Base-by-base conservation (phyloP, 2,329 filamentous ascomycete genomes). In the Botrytis cinerea region DNA sequence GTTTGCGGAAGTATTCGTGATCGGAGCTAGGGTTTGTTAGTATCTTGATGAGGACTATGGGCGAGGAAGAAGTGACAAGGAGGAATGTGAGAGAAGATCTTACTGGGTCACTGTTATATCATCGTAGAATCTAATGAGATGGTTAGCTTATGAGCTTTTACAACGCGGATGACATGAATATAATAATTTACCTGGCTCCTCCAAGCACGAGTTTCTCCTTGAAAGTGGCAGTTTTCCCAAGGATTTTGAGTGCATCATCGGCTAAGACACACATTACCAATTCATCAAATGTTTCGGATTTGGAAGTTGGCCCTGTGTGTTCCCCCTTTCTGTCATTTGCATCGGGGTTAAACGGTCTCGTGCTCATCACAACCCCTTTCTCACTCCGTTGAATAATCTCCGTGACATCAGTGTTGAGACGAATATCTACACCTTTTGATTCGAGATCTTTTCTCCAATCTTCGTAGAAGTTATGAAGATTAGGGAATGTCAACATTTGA, bases 71-170 rank as follows among this genome's bases (percentile, higher is more conserved):
- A n/a, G 16, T 16, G 18, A 22, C 20, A 28, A 28, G 2, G 16
- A 22, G 28, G 3, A 48, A 16, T 2, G 16, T 2, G n/a, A 48
- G 38, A 4, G 8, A 16, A 20, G 28, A n/a, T 9, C 9, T 57
- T 68, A 72, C 62, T 93, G 91, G 1, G 91, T 93, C 75, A 93
- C 86, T 22, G 91, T 93, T 72, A 93, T 87, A 80, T 93, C 91
- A 83, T 93, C 88, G 78, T 87, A 89, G 81, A 92, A 89, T 57
- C 48, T 68, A 20, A 10, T 57, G 7, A 28, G 63, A 54, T 51
- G 9, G 2, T 68, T 43, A 68, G 66, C 18, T 32, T n/a, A 22
- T 43, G 2, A 25, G 10, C n/a, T 43, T 68, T 40, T 16, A 40
- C 22, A 3, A 40, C 35, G 35, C 51, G 1, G 5, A 32, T 35